Evolutionary conservation across 2,329 filamentous ascomycete genomes (phyloP), one percentile per base, ranked within the genome.

Genomic region (Incumbomyces delicatus): DNA sequence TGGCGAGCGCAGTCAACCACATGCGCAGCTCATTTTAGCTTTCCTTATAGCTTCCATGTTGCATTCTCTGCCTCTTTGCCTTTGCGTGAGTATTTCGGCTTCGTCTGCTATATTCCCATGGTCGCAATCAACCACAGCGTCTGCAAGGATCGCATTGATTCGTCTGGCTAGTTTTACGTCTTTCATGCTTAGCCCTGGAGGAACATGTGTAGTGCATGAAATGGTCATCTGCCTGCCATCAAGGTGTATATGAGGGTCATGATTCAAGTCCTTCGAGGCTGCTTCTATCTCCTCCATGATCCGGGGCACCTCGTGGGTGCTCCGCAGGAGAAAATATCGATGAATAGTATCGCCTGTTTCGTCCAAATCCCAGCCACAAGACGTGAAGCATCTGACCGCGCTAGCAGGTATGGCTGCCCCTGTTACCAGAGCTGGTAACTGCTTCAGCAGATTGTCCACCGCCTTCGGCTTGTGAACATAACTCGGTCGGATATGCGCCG

Each of bases 131-230:
- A 11, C 18, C 11, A 11, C 37, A 5, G 17, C 14, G 10, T 30
- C 18, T 22, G 4, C 17, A 6, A 44, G 34, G 13, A 53, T 16
- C 32, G 47, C 50, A 35, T 52, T 42, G 31, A 57, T 49, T 36
- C 31, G 50, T 14, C 20, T 32, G 1, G 55, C 55, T 14, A 57
- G 44, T 39, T 47, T 50, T n/a, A 46, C 47, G 36, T 57, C 55
- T 38, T 51, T 49, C 50, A 48, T 47, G 35, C 55, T 54, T 18
- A 57, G 46, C 5, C 55, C 55, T 22, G 48, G 50, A 38, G 55
- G 55, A 42, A 47, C 46, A 36, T 57, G 55, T 13, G 55, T 56
- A n/a, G 55, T 57, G 43, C 55, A 57, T 11, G 55, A 56, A 14
- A 57, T 49, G 12, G 53, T 56, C 37, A 36, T 29, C 42, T n/a